Evolutionary conservation across 2,329 filamentous ascomycete genomes (phyloP).

Genomic region (Arachnopeziza araneosa): DNA sequence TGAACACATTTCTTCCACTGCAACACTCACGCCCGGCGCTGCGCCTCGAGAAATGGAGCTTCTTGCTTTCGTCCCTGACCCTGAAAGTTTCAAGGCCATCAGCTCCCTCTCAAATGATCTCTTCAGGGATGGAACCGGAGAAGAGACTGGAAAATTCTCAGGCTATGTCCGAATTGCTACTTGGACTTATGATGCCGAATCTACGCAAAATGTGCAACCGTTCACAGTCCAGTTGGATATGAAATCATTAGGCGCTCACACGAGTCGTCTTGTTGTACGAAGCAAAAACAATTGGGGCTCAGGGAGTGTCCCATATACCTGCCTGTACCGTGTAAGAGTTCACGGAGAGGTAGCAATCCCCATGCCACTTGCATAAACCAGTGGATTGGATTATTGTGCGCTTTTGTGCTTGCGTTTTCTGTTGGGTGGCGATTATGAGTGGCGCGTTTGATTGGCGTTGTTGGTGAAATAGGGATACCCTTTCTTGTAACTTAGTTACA

Average conservation of each 20-base stretch:
- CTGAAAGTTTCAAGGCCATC: conserved; percentile 30
- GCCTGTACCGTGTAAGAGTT: conserved; percentile 58
- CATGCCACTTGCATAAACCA: not conserved
- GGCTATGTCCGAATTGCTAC: conserved; percentile 52
- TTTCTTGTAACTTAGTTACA: not conserved
- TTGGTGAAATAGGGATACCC: not conserved
- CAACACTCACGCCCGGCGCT: conserved; percentile 54
- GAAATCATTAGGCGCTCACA: conserved; percentile 38
- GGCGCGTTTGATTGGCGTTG: not conserved
- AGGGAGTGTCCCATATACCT: conserved; percentile 47
- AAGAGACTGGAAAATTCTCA: conserved; percentile 20
- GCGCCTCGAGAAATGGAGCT: conserved; percentile 66
- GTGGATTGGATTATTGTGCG: not conserved
- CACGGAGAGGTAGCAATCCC: conserved; percentile 37
- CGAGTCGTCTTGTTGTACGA: conserved; percentile 49
- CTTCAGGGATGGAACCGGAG: conserved; percentile 33
- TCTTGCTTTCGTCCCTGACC: conserved; percentile 54
- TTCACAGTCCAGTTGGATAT: conserved; percentile 49
- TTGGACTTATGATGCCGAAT: conserved; percentile 47
- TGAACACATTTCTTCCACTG: conserved; percentile 62
- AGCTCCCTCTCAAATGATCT: conserved; percentile 29
- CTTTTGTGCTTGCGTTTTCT: not conserved
- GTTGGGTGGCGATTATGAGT: not conserved
- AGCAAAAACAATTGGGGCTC: conserved; percentile 54
- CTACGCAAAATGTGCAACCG: conserved; percentile 39